Conservation (phyloP, 371 early-diverging fungal genomes). For the Vittaforma corneae region DNA sequence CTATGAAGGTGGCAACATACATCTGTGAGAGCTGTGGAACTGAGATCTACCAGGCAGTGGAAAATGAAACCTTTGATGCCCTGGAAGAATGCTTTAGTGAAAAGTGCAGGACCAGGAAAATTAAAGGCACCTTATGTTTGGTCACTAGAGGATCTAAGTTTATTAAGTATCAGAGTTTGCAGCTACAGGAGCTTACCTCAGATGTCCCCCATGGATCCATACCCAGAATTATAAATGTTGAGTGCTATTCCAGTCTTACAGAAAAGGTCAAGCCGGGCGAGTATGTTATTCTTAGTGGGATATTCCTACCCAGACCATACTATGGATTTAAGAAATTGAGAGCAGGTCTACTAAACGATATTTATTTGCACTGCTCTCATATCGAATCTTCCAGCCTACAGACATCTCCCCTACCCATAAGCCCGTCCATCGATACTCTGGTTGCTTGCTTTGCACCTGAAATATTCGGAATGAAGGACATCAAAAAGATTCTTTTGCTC, state of each 20-base stretch:
- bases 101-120: slow-evolving; percentile 70
- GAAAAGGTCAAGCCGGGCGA: slow-evolving; percentile 79
- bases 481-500: slow-evolving; percentile 87
- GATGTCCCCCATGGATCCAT: slow-evolving; percentile 95
- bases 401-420: background rate
- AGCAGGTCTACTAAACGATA: slow-evolving; percentile 85
- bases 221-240: slow-evolving; percentile 80
- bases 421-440: slow-evolving; percentile 62
- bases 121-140: slow-evolving; percentile 74
- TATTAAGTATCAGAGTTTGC: slow-evolving; percentile 58
- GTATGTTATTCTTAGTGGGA: slow-evolving; percentile 71
- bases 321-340: slow-evolving; percentile 76
- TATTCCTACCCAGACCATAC: slow-evolving; percentile 83
- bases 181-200: slow-evolving; percentile 63
- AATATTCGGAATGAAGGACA: slow-evolving; percentile 87
- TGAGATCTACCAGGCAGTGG: slow-evolving; percentile 88
- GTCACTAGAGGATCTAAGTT: slow-evolving; percentile 87
- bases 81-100: slow-evolving; percentile 74
- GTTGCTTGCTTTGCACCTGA: slow-evolving; percentile 79
- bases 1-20: slow-evolving; percentile 76
- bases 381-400: slow-evolving; percentile 2
- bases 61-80: slow-evolving; percentile 63
- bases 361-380: slow-evolving; percentile 70
- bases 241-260: slow-evolving; percentile 71
- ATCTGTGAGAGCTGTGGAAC: slow-evolving; percentile 86